phyloP scores from a whole-genome alignment of 768 basidiomycete species.

The Pleurotus giganteus region DNA sequence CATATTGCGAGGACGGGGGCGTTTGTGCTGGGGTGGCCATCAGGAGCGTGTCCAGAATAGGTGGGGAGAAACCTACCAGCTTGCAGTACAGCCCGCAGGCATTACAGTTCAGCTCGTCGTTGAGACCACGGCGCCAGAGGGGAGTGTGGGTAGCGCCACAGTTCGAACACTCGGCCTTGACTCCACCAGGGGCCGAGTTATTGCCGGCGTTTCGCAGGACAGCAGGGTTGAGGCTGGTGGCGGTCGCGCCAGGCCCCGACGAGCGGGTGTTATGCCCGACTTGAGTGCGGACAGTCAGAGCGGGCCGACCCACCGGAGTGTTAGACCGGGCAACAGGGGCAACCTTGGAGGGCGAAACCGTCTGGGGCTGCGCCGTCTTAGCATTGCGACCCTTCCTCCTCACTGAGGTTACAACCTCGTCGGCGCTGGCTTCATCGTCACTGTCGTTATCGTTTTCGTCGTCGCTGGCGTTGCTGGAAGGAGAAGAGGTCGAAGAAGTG shows the following conservation, averaged over 20 bases:
- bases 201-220: slow-evolving; percentile 29
- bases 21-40: slow-evolving; percentile 61
- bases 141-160: slow-evolving; percentile 89
- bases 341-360: slow-evolving; percentile 57
- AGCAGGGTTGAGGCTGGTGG: slow-evolving; percentile 52
- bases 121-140: slow-evolving; percentile 81
- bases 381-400: slow-evolving; percentile 6
- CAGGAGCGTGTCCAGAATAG: slow-evolving; percentile 2
- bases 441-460: slow-evolving; percentile 33
- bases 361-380: slow-evolving; percentile 47
- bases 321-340: slow-evolving; percentile 49
- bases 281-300: slow-evolving; percentile 62
- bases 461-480: slow-evolving; percentile 10
- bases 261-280: slow-evolving; percentile 44
- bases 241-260: slow-evolving; percentile 63
- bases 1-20: slow-evolving; percentile 87
- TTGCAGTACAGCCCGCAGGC: slow-evolving; percentile 89
- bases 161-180: slow-evolving; percentile 85
- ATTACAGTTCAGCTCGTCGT: slow-evolving; percentile 88
- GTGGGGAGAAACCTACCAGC: slow-evolving; percentile 45
- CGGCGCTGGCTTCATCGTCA: slow-evolving; percentile 35
- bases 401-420: slow-evolving; percentile 17
- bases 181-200: slow-evolving; percentile 50
- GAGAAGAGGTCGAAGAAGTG: slow-evolving; percentile 14
- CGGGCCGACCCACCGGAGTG: slow-evolving; percentile 47